Base-by-base conservation (phyloP, 768 basidiomycete species). In the Vishniacozyma victoriae region DNA sequence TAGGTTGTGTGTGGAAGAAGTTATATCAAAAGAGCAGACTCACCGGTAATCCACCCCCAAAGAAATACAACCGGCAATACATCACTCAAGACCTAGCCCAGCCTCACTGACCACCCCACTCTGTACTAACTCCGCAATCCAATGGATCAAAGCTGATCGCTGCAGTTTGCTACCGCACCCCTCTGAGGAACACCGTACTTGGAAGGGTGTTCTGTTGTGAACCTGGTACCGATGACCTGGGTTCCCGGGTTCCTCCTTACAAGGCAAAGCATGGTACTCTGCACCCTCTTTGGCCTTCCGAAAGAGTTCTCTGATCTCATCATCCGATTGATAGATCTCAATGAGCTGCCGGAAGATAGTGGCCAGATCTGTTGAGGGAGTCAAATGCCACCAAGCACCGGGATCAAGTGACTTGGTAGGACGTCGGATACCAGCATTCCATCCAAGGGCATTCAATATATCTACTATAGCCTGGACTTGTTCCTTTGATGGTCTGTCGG, bases 401-500 rank as follows among this genome's bases (percentile, higher is more conserved):
- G 5, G 16, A 19, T 19, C 16, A n/a, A 38, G 11, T 15, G 52
- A 48, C 40, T 54, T 54, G 19, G 48, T 55, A 15, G 48, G 25
- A 3, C 11, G 11, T 33, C 53, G 3, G n/a, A 41, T 16, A 7
- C 46, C 55, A 4, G 12, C 24, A 25, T 54, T 54, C 56, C 56
- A 58, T n/a, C 56, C 56, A 6, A 58, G 18, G 12, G 46, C 58
- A 42, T 44, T 47, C n/a, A 58, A 19, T 19, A 58, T 25, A 37
- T 58, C 56, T 9, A 41, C 42, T 18, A 54, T 13, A 3, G 39
- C 52, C 25, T 53, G 39, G 40, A 53, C 35, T 29, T 57, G 50
- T 12, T 27, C 16, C 12, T 6, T 19, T 2, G 40, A n/a, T 12
- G 51, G 52, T 20, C 33, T 49, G 16, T 33, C 25, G 3, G 19